Conservation (phyloP, 495 filamentous ascomycete genomes). For the Talaromyces wortmannii region DNA sequence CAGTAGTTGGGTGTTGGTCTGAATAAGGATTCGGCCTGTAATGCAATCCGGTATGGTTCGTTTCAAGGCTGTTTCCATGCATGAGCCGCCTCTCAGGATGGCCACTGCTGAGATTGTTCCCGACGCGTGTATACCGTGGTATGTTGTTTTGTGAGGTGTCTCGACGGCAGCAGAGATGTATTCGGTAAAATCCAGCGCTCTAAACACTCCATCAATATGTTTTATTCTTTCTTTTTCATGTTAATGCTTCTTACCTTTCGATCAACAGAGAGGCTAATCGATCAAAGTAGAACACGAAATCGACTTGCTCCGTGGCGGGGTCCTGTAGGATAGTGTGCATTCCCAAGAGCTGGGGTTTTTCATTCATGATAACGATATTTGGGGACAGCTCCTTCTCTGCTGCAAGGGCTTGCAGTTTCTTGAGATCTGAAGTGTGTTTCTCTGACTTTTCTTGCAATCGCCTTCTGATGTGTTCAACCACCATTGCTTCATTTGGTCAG, state of each 20-base stretch:
- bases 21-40: constrained; percentile 83
- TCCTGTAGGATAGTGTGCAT: constrained; percentile 90
- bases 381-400: constrained; percentile 64
- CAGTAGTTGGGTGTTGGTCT: constrained; percentile 73
- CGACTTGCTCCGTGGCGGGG: constrained; percentile 70
- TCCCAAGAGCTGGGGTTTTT: constrained; percentile 70
- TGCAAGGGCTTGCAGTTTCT: constrained; percentile 59
- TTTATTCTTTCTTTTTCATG: neutral
- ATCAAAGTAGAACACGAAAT: constrained; percentile 97
- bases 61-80: constrained; percentile 79
- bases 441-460: constrained; percentile 80
- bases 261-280: constrained; percentile 76
- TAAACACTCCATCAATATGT: constrained; percentile 17
- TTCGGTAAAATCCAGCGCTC: constrained; percentile 63
- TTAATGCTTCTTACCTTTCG: constrained; percentile 51
- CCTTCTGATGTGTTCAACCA: constrained; percentile 79
- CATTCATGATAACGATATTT: constrained; percentile 62
- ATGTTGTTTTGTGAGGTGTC: constrained; percentile 61
- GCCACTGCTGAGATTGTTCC: constrained; percentile 80
- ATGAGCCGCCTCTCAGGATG: constrained; percentile 78
- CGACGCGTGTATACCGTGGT: constrained; percentile 59
- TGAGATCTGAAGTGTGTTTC: constrained; percentile 69
- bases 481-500: constrained; percentile 58
- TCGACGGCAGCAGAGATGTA: constrained; percentile 54
- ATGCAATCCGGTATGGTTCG: constrained; percentile 88